Conservation (phyloP, 2,329 filamentous ascomycete genomes). For the Akanthomyces lecanii region DNA sequence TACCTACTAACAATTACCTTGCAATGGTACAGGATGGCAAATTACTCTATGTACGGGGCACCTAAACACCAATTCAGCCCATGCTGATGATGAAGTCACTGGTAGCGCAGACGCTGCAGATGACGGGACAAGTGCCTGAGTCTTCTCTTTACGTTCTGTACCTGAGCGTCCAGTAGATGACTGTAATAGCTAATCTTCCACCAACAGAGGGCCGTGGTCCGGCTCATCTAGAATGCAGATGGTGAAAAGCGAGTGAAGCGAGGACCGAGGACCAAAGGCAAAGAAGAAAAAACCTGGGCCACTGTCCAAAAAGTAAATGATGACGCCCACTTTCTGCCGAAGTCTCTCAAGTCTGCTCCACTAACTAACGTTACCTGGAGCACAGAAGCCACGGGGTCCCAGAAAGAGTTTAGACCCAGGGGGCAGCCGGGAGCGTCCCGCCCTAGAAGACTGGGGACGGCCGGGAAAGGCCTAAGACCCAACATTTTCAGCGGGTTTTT, state of each 20-base stretch:
- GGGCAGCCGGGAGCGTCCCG: constrained; percentile 9
- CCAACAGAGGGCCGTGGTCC: too few species aligned
- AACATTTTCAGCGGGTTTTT: constrained; percentile 5
- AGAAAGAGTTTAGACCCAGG: constrained; percentile 4
- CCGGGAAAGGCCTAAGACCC: neutral
- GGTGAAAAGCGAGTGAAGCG: neutral
- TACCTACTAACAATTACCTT: neutral
- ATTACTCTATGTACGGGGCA: neutral
- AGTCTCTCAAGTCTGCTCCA: neutral
- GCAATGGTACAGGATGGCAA: neutral
- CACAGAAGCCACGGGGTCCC: neutral
- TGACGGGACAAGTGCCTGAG: neutral
- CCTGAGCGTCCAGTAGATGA: too few species aligned
- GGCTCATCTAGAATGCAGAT: too few species aligned
- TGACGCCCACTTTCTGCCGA: constrained; percentile 12
- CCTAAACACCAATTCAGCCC: neutral
- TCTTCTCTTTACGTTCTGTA: too few species aligned
- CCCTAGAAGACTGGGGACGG: neutral
- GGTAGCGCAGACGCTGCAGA: neutral
- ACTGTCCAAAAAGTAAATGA: constrained; percentile 2
- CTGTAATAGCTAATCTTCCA: too few species aligned
- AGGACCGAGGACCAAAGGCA: too few species aligned
- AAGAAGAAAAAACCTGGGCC: neutral
- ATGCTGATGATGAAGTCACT: neutral
- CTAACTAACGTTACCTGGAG: neutral